Conservation (phyloP, 1,139 yeast genomes). For the Saccharomyces hybrid region DNA sequence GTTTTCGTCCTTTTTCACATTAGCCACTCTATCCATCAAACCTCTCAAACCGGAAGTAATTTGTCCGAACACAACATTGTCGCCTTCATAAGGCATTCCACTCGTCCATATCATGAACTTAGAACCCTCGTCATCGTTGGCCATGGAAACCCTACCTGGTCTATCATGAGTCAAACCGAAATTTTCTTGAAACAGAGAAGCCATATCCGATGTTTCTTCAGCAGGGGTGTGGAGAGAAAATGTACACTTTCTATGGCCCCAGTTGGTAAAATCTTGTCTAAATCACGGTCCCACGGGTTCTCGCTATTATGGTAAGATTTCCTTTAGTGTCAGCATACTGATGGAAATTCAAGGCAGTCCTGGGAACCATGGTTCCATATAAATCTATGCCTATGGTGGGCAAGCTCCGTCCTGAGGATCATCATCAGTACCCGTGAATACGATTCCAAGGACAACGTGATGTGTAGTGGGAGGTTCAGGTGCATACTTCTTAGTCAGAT, state of each 20-base stretch:
- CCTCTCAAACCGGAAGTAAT: slow-evolving; percentile 59
- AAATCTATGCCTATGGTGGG: slow-evolving; percentile 40
- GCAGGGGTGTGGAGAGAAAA: slow-evolving; percentile 52
- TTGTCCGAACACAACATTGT: slow-evolving; percentile 71
- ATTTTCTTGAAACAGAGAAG: slow-evolving; percentile 46
- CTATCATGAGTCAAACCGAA: slow-evolving; percentile 54
- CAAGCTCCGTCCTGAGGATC: slow-evolving; percentile 35
- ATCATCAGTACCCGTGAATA: slow-evolving; percentile 16
- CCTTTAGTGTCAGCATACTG: slow-evolving; percentile 47
- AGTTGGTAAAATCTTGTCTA: neutral
- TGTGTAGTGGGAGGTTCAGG: slow-evolving; percentile 32
- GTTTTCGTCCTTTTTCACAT: slow-evolving; percentile 37
- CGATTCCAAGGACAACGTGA: slow-evolving; percentile 22
- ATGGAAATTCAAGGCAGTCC: slow-evolving; percentile 62
- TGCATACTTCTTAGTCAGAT: slow-evolving; percentile 18
- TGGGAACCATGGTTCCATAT: slow-evolving; percentile 66
- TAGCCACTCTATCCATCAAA: slow-evolving; percentile 43
- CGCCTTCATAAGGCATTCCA: slow-evolving; percentile 35
- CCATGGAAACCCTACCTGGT: slow-evolving; percentile 70
- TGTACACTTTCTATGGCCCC: slow-evolving; percentile 64
- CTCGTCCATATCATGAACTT: slow-evolving; percentile 50
- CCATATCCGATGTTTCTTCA: neutral
- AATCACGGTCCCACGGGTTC: slow-evolving; percentile 26
- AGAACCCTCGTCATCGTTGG: slow-evolving; percentile 63
- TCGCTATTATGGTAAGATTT: slow-evolving; percentile 49